Percentiles rank a stretch among this genome's conserved stretches.
phyloP scores from a whole-genome alignment of 495 filamentous ascomycete species.

The Neurospora sp. region DNA sequence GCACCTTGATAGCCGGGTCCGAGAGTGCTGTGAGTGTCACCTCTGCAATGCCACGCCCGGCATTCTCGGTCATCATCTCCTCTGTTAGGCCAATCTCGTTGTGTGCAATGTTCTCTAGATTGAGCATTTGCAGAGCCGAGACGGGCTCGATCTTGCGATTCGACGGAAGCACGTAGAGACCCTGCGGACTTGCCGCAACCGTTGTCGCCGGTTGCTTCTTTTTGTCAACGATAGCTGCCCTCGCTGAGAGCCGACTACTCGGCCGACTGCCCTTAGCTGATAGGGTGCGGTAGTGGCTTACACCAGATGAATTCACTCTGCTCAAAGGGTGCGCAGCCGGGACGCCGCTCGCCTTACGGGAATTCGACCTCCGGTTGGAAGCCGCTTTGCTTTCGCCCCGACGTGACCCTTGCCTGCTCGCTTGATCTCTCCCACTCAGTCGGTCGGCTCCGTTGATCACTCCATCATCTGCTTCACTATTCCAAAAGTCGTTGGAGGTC shows the following conservation, averaged over 20 bases:
- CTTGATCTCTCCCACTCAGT: conserved; percentile 33
- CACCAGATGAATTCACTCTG: conserved; percentile 35
- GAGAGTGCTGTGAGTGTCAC: conserved; percentile 56
- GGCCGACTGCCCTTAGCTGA: conserved; percentile 24
- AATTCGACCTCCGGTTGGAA: conserved; percentile 36
- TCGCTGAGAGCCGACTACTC: conserved; percentile 22
- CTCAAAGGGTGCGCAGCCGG: conserved; percentile 21
- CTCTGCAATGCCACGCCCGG: conserved; percentile 77
- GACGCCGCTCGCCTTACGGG: conserved; percentile 53
- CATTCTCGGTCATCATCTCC: conserved; percentile 85
- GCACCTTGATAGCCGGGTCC: conserved; percentile 44
- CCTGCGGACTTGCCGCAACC: conserved; percentile 11
- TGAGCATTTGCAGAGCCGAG: conserved; percentile 75
- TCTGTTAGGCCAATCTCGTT: conserved; percentile 76
- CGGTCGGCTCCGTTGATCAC: conserved; percentile 34
- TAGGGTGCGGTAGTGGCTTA: conserved; percentile 25
- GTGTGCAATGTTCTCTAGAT: conserved; percentile 79
- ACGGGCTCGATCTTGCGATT: conserved; percentile 70
- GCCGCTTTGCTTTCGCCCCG: conserved; percentile 40
- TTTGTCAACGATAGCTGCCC: conserved; percentile 19
- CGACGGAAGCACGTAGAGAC: conserved; percentile 45
- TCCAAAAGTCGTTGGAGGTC: conserved; percentile 42
- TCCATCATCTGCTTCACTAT: conserved; percentile 62
- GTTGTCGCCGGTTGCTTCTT: conserved; percentile 13
- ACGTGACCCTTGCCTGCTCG: conserved; percentile 35